Conservation (phyloP, 768 basidiomycete species). For the Mrakia frigida region DNA sequence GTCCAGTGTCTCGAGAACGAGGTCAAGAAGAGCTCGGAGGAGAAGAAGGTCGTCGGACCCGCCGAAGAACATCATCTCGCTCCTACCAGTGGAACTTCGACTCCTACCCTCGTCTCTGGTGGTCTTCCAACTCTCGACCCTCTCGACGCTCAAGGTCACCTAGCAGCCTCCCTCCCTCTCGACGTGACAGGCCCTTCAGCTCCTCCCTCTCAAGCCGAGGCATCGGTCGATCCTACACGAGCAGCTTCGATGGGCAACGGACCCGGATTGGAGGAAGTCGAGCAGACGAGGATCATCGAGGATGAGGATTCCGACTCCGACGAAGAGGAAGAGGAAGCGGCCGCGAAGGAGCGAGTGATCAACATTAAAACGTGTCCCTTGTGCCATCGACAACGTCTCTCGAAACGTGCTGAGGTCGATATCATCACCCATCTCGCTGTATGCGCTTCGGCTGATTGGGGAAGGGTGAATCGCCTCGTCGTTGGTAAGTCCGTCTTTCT, state of each 20-base stretch:
- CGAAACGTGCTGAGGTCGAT: conserved; percentile 81
- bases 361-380: conserved; percentile 92
- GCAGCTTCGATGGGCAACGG: not conserved
- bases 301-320: conserved; percentile 14
- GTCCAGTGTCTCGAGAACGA: conserved; percentile 82
- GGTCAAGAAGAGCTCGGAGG: conserved; percentile 63
- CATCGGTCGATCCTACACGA: not conserved
- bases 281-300: conserved; percentile 10
- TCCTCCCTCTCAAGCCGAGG: not conserved
- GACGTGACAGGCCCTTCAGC: conserved; percentile 18
- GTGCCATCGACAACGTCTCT: conserved; percentile 81
- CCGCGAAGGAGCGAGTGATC: conserved; percentile 75
- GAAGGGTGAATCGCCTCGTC: conserved; percentile 76
- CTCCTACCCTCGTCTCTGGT: not conserved
- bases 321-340: conserved; percentile 41
- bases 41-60: conserved; percentile 62
- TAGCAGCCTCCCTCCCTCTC: conserved; percentile 10
- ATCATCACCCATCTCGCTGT: conserved; percentile 92
- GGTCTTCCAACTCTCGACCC: conserved; percentile 17
- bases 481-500: conserved; percentile 94
- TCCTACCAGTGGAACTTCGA: conserved; percentile 5
- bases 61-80: conserved; percentile 44
- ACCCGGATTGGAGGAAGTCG: conserved; percentile 3
- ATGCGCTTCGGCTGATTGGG: conserved; percentile 91
- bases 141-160: not conserved